A percentile compares a stretch with the other conserved stretches of the same genome.
Evolutionary conservation across 106 monocot species (phyloP).

Genomic region (Agapanthus africanus): DNA sequence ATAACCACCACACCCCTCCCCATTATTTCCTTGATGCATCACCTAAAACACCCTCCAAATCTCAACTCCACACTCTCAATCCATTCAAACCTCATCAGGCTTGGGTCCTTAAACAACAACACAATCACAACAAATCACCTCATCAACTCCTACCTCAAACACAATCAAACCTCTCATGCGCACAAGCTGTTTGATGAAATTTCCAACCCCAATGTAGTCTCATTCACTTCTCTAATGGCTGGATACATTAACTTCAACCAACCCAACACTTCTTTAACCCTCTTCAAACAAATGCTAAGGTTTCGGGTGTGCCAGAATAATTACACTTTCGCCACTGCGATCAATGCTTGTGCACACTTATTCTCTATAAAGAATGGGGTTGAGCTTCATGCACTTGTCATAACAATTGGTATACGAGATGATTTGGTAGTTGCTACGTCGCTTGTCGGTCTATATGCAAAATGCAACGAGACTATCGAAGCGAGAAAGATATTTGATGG

Average conservation of each 20-base stretch:
- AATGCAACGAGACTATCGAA: constrained; percentile 18
- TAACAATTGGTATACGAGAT: constrained; percentile 25
- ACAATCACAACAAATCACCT: constrained; percentile 49
- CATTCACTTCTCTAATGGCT: constrained; percentile 82
- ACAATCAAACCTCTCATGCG: constrained; percentile 15
- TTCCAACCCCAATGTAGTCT: constrained; percentile 41
- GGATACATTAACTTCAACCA: constrained; percentile 27
- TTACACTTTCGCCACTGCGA: constrained; percentile 45
- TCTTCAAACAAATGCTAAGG: constrained; percentile 38
- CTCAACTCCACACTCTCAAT: constrained; percentile 8
- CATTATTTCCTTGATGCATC: background rate
- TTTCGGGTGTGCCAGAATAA: constrained; percentile 28
- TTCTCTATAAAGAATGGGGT: constrained; percentile 24
- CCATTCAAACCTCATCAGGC: constrained; percentile 55
- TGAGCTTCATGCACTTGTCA: constrained; percentile 45
- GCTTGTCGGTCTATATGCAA: constrained; percentile 62
- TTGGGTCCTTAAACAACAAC: constrained; percentile 11
- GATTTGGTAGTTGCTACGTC: constrained; percentile 62
- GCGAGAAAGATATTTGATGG: constrained; percentile 54
- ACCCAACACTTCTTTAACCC: constrained; percentile 22
- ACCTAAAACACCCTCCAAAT: background rate
- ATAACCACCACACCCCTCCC: background rate
- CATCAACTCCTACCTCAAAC: constrained; percentile 55
- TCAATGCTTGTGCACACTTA: constrained; percentile 47
- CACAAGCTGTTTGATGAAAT: constrained; percentile 60